Conservation (phyloP, 805 yeast genomes). For the Pichia gijzeniarum region DNA sequence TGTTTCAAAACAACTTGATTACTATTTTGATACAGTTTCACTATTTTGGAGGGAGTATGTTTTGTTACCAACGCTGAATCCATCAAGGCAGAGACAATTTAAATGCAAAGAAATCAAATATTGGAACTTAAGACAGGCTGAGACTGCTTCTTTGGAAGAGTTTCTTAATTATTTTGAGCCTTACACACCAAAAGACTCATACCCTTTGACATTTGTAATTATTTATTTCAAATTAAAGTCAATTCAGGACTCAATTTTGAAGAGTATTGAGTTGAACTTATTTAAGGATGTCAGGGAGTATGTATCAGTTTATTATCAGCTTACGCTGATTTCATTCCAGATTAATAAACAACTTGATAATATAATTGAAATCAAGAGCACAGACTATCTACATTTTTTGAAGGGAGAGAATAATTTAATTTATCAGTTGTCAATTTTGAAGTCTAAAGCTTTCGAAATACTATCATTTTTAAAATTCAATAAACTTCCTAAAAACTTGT, state of each 20-base stretch:
- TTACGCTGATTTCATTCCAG: slow-evolving; percentile 23
- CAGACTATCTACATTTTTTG: slow-evolving; percentile 2
- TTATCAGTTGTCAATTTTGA: slow-evolving; percentile 23
- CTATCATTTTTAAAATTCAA: slow-evolving; percentile 21
- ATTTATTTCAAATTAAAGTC: slow-evolving; percentile 56
- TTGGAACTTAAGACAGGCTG: slow-evolving; percentile 81
- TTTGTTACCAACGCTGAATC: slow-evolving; percentile 44
- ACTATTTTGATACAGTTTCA: slow-evolving; percentile 8
- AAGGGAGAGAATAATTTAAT: slow-evolving; percentile 5
- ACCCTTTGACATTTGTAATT: slow-evolving; percentile 64
- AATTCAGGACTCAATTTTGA: slow-evolving; percentile 67
- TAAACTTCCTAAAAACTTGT: slow-evolving; percentile 24
- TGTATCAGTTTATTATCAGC: slow-evolving; percentile 63
- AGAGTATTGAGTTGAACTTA: slow-evolving; percentile 70
- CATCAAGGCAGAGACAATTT: slow-evolving; percentile 78
- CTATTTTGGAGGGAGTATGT: slow-evolving; percentile 7
- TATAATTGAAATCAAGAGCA: not conserved
- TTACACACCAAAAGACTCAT: slow-evolving; percentile 29
- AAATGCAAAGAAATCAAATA: slow-evolving; percentile 45
- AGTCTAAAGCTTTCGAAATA: slow-evolving; percentile 22
- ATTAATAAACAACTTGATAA: slow-evolving; percentile 3
- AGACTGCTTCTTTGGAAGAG: slow-evolving; percentile 57
- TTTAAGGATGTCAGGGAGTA: slow-evolving; percentile 63
- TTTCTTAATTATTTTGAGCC: slow-evolving; percentile 7
- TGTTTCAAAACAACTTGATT: slow-evolving; percentile 37